These are phyloP conservation scores for Penicillium verhagenii DNA, from an alignment of 495 filamentous ascomycete genomes.

Conservation along the genomic window DNA sequence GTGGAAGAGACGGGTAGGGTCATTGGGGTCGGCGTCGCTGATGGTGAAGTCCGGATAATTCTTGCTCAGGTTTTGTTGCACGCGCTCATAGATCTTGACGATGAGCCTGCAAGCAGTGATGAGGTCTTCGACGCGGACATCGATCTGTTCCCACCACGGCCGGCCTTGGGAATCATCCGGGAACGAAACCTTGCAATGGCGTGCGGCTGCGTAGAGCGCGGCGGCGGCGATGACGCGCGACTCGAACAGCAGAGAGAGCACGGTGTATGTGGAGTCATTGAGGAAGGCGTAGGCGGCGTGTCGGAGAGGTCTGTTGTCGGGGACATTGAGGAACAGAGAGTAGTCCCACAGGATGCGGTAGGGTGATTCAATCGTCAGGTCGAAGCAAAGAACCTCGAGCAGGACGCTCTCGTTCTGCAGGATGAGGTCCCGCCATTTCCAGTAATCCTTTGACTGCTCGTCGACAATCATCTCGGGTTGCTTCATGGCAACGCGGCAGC, in stretches of 20 bases:
- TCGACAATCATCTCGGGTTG: slow-evolving; percentile 82
- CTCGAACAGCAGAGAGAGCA: slow-evolving; percentile 77
- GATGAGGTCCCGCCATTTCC: slow-evolving; percentile 93
- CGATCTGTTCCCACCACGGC: slow-evolving; percentile 82
- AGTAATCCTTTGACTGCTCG: slow-evolving; percentile 94
- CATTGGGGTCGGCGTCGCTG: slow-evolving; percentile 27
- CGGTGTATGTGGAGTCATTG: slow-evolving; percentile 82
- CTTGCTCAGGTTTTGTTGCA: slow-evolving; percentile 46
- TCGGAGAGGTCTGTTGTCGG: slow-evolving; percentile 71
- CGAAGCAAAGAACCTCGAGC: slow-evolving; percentile 90
- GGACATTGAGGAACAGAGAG: slow-evolving; percentile 63
- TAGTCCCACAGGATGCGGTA: slow-evolving; percentile 79
- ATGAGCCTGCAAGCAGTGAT: slow-evolving; percentile 66
- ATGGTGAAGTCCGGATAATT: slow-evolving; percentile 37
- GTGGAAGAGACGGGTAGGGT: slow-evolving; percentile 31
- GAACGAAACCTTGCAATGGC: slow-evolving; percentile 65
- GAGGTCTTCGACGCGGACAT: slow-evolving; percentile 61
- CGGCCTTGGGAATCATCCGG: slow-evolving; percentile 69
- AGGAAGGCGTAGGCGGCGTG: slow-evolving; percentile 89
- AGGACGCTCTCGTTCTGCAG: slow-evolving; percentile 86
- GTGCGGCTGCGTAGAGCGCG: slow-evolving; percentile 80
- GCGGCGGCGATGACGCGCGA: slow-evolving; percentile 79
- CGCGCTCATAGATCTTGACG: slow-evolving; percentile 71
- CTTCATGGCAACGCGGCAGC: slow-evolving; percentile 93
- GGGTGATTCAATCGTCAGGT: slow-evolving; percentile 82